phyloP scores from a whole-genome alignment of 176 grass and related monocot species.

The Luzula sylvatica region DNA sequence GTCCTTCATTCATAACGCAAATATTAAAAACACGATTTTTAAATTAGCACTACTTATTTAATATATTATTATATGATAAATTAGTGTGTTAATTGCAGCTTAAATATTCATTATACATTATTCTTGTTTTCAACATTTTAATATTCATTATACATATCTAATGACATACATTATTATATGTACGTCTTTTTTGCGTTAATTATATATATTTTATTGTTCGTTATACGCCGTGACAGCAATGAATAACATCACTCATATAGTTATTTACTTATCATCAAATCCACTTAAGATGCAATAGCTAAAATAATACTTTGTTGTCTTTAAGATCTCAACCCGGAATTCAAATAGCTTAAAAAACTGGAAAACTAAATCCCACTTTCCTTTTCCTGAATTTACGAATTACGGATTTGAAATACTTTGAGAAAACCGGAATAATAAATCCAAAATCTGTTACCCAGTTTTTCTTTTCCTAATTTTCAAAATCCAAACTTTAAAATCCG shows the following conservation, averaged over 20 bases:
- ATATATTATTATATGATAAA: background rate
- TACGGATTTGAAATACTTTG: background rate
- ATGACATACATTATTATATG: too few species aligned
- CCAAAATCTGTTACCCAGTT: conserved; percentile 33
- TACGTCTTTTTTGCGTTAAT: too few species aligned
- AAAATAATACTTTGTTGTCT: conserved; percentile 14
- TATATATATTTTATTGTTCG: background rate
- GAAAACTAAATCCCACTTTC: background rate
- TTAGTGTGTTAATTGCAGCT: background rate
- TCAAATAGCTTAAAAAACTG: conserved; percentile 36
- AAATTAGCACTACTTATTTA: too few species aligned
- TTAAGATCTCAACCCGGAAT: conserved; percentile 32
- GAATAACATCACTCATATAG: too few species aligned
- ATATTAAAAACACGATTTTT: too few species aligned
- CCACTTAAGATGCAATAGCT: conserved; percentile 44
- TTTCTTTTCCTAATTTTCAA: too few species aligned
- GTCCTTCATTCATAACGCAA: too few species aligned
- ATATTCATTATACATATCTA: too few species aligned
- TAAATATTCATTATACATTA: too few species aligned
- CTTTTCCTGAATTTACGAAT: background rate
- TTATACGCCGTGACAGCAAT: background rate
- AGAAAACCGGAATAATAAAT: conserved; percentile 22
- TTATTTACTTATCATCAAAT: conserved; percentile 32
- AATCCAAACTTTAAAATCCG: too few species aligned
- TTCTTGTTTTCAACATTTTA: too few species aligned